Evolutionary conservation across 1,284 basidiomycete genomes (phyloP).

Genomic region (Ustilago xerochloae): DNA sequence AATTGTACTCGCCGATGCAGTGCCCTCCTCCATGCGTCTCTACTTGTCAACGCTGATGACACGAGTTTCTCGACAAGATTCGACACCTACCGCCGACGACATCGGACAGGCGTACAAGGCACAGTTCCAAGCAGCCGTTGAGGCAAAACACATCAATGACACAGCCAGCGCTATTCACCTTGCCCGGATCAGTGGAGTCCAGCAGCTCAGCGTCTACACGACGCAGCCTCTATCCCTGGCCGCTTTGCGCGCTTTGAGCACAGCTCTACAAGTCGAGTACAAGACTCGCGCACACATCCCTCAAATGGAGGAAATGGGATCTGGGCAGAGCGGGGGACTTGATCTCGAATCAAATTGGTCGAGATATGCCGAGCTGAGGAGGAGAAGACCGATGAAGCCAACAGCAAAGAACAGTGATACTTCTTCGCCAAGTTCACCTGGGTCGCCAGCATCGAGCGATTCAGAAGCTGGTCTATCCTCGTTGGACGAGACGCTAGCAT

Average conservation of each 20-base stretch:
- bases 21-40: constrained; percentile 25
- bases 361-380: constrained; percentile 13
- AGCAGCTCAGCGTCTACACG: constrained; percentile 27
- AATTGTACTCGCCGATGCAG: constrained; percentile 26
- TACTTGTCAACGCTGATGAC: constrained; percentile 14
- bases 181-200: constrained; percentile 23
- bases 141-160: constrained; percentile 24
- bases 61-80: background rate
- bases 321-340: background rate
- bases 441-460: constrained; percentile 30
- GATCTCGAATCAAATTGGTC: background rate
- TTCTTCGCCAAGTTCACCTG: constrained; percentile 4
- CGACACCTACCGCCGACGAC: background rate
- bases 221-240: background rate
- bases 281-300: constrained; percentile 13
- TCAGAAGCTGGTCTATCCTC: constrained; percentile 31
- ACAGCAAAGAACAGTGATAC: constrained; percentile 2
- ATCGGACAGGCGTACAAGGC: background rate
- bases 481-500: constrained; percentile 39
- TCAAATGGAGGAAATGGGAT: background rate
- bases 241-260: constrained; percentile 5
- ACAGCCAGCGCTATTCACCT: constrained; percentile 27
- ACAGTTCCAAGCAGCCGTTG: constrained; percentile 13
- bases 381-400: background rate
- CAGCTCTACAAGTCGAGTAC: constrained; percentile 9